Evolutionary conservation across 345 rosid genomes (phyloP).

Genomic region (Eucalyptus cladocalyx): DNA sequence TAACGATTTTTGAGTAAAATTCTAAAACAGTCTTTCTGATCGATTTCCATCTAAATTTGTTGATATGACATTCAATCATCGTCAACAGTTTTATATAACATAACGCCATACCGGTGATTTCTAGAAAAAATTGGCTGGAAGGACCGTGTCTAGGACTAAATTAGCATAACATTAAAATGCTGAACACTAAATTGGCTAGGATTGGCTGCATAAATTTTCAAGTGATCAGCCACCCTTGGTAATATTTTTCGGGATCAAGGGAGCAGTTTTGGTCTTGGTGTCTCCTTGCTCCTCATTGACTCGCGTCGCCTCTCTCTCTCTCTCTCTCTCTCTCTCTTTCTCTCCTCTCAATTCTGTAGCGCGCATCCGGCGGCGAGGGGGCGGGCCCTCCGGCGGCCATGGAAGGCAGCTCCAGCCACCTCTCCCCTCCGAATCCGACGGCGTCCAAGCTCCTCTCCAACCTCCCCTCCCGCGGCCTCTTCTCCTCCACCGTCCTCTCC

Average conservation of each 20-base stretch:
- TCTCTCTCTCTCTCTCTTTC: background rate
- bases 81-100: fast-evolving
- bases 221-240: background rate
- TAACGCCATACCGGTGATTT: fast-evolving
- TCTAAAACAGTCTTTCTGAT: fast-evolving
- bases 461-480: conserved; percentile 81
- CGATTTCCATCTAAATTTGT: fast-evolving
- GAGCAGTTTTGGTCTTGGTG: background rate
- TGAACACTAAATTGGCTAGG: background rate
- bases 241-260: background rate
- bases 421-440: conserved; percentile 16
- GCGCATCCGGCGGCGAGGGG: background rate
- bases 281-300: background rate
- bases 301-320: background rate
- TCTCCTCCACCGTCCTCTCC: conserved; percentile 61
- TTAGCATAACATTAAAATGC: background rate
- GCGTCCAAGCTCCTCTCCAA: conserved; percentile 52
- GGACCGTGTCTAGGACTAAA: fast-evolving
- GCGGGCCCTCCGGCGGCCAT: conserved; percentile 1
- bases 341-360: background rate
- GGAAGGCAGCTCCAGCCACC: conserved; percentile 46
- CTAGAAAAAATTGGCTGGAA: fast-evolving
- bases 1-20: background rate
- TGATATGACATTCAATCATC: fast-evolving
- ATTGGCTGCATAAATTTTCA: background rate